A percentile compares a stretch with the other conserved stretches of the same genome.
Evolutionary conservation across 176 grass and related monocot genomes (phyloP).

Genomic region (Aegilops longissima): DNA sequence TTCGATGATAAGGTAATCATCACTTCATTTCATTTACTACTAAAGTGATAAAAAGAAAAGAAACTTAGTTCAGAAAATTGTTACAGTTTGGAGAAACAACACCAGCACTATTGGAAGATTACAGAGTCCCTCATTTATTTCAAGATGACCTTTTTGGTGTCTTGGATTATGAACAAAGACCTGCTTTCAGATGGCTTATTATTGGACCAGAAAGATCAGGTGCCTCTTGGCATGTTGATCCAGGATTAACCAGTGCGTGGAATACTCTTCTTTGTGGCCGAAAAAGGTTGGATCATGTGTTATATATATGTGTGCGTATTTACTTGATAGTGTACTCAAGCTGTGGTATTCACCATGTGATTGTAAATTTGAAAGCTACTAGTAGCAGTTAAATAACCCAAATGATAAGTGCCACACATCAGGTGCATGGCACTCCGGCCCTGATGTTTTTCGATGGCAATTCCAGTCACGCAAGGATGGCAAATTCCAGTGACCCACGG

Average conservation of each 20-base stretch:
- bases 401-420: too few relatives aligned
- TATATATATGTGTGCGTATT: neutral
- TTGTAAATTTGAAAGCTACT: neutral
- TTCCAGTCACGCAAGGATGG: too few relatives aligned
- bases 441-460: too few relatives aligned
- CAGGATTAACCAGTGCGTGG: conserved; percentile 91
- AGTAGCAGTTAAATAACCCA: neutral
- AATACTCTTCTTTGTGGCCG: conserved; percentile 92
- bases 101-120: conserved; percentile 80
- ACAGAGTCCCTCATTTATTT: conserved; percentile 81
- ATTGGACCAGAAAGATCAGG: conserved; percentile 95
- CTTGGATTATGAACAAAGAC: conserved; percentile 74
- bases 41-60: conserved; percentile 8
- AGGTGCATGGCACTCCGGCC: too few relatives aligned
- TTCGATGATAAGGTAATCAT: conserved; percentile 85
- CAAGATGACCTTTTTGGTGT: conserved; percentile 88
- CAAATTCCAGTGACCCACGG: too few relatives aligned
- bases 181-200: conserved; percentile 95
- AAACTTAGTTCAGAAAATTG: conserved; percentile 17
- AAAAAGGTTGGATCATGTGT: conserved; percentile 65
- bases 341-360: neutral
- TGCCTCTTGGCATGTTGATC: conserved; percentile 99
- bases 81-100: conserved; percentile 88
- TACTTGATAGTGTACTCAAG: neutral
- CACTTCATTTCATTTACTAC: conserved; percentile 17